These are phyloP conservation scores for Adansonia grandidieri DNA, from an alignment of 441 rosid species.

Conservation along the genomic window DNA sequence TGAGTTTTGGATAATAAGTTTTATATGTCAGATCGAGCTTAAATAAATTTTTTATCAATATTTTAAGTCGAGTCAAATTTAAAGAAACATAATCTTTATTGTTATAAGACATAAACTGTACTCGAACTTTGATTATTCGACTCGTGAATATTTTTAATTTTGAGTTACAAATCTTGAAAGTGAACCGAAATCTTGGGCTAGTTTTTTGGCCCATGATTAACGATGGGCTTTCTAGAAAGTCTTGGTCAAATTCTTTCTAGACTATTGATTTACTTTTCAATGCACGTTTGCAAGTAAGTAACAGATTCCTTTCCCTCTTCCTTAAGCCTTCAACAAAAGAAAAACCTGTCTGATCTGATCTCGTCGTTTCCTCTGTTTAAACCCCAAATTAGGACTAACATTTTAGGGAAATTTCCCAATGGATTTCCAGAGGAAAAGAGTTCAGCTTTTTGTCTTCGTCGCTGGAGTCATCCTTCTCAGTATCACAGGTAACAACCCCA, in stretches of 20 bases:
- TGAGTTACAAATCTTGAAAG: no score
- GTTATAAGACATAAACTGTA: no score
- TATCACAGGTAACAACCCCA: conserved; percentile 43
- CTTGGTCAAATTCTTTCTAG: background rate
- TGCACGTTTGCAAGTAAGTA: background rate
- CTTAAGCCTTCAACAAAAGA: background rate
- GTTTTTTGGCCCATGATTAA: background rate
- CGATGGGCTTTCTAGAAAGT: background rate
- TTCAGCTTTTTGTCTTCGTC: conserved; percentile 43
- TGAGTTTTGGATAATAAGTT: no score
- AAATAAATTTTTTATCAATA: no score
- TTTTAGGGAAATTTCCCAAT: conserved; percentile 18
- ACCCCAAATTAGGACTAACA: background rate
- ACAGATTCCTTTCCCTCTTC: background rate
- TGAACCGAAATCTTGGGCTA: background rate
- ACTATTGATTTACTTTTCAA: background rate
- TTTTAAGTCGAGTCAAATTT: no score
- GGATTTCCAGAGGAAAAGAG: conserved; percentile 50
- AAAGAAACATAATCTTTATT: no score
- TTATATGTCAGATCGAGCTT: no score
- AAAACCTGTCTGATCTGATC: background rate
- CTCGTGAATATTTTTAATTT: no score
- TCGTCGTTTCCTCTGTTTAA: background rate
- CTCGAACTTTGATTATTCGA: no score
- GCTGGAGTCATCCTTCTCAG: conserved; percentile 56